phyloP scores from a whole-genome alignment of 139 green algal species.

The Closterium sp. region DNA sequence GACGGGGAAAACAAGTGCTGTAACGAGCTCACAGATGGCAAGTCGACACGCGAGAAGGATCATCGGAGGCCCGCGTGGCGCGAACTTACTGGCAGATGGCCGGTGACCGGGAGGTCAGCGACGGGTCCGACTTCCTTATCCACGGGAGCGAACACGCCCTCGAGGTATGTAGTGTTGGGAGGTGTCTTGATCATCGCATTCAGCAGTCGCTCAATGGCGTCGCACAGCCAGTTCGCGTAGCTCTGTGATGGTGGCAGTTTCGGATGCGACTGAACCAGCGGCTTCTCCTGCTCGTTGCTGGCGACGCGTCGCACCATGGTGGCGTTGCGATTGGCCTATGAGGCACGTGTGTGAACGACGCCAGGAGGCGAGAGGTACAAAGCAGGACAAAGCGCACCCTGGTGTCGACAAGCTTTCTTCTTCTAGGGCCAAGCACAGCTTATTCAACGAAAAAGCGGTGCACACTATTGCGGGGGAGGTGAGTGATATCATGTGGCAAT shows the following conservation, averaged over 20 bases:
- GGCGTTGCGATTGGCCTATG: neutral
- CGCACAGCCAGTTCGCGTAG: neutral
- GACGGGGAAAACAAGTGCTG: too few species aligned
- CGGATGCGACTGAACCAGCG: neutral
- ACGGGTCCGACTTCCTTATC: neutral
- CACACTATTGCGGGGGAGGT: too few species aligned
- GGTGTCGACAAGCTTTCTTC: too few species aligned
- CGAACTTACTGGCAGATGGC: conserved; percentile 22
- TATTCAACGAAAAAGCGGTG: too few species aligned
- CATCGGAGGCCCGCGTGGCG: neutral
- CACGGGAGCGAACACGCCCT: neutral
- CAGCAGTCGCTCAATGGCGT: conserved; percentile 1
- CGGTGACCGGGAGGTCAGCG: neutral
- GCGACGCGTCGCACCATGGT: neutral
- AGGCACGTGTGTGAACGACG: neutral
- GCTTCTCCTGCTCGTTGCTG: neutral
- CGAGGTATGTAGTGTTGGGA: neutral
- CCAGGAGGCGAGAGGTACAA: too few species aligned
- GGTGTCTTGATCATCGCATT: neutral
- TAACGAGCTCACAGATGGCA: too few species aligned
- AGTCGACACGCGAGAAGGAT: too few species aligned
- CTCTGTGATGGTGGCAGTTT: neutral
- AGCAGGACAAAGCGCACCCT: neutral
- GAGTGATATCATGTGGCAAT: too few species aligned
- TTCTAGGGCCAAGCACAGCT: too few species aligned